Evolutionary conservation across 2,329 filamentous ascomycete species (phyloP), one percentile per base, ranked within the genome.

Genomic region (Aspergillus pseudotamarii): DNA sequence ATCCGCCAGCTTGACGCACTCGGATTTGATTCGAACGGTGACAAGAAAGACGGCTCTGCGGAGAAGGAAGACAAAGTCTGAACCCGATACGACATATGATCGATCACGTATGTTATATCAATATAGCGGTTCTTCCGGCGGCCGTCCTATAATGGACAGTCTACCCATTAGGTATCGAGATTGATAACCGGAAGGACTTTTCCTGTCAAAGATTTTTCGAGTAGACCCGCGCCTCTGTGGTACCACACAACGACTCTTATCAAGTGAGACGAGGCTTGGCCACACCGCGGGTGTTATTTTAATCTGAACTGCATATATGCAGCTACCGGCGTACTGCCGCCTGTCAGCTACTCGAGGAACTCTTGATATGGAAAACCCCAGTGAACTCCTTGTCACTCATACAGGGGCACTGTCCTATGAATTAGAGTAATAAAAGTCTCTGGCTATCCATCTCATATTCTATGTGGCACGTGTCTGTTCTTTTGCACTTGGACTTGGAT

Each of bases 1-100:
- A 89, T 97, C 62, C 87, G 93, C 14, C 94, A 98, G 76, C 81
- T 99, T 61, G 92, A 96, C 71, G 85, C 87, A 2, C 83, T 99
- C 32, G 94, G 94, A 0, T 93, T 98, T 66, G 91, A 96, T 76
- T 80, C 86, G 1, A 91, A 96, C 11, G 92, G 90, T 3, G 91
- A 94, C 65, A 85, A 83, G 70, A 85, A 85, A 70, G 73, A 71
- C 5, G 68, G 45, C 5, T 19, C 63, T 12, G 58, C 59, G 16
- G 63, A 57, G 12, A 66, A 69, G 51, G 68, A 70, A 14, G 68
- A 60, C 34, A 62, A 62, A 2, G 50, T 51, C 26, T 60, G 46
- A 57, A 16, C 0, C 10, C n/a, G 36, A 34, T 58, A 16, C 34
- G 12, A 23, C 11, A 23, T 51, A 34, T 12, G 9, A 21, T 32